Base-by-base conservation (phyloP, 768 basidiomycete species). In the Hericium rajendrae region DNA sequence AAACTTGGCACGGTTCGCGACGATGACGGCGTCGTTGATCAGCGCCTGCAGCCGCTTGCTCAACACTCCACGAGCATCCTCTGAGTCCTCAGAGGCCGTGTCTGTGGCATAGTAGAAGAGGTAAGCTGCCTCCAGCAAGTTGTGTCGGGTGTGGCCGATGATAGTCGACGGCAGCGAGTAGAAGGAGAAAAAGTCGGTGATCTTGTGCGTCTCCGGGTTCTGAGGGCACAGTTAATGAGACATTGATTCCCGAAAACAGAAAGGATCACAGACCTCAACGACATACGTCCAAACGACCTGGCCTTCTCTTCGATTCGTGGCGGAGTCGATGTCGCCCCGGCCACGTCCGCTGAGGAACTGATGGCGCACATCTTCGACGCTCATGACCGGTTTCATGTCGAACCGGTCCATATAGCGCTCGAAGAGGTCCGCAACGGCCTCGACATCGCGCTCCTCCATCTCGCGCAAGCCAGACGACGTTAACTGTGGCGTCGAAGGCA, bases 241-340 rank as follows among this genome's bases (percentile, higher is more conserved):
- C 53, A 38, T 54, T 54, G 43, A 60, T 51, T 28, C n/a, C 24
- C 3, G 37, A 12, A 16, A 38, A 10, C 13, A 38, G 39, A 26
- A 48, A 22, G 46, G 41, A 15, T 51, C 15, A 64, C 75, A 54
- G 57, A 87, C 95, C 82, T 98, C 94, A 49, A 97, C 89, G 37
- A 99, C 94, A 66, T 95, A 98, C 2, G 88, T 77, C 94, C 94
- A 99, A 2, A 89, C 86, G 28, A 98, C 95, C 68, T 98, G 97
- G 2, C 83, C 84, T 8, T 80, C 72, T 61, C 89, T 77, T 66
- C 85, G 66, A 65, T 67, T 80, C 70, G 59, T 69, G 51, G 68
- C 61, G 52, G 76, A 78, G 39, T 78, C 78, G 12, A 72, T 65
- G 40, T 71, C 76, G 56, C 83, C 80, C 20, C 68, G 72, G 2